Evolutionary conservation across 129 eudicot species (phyloP).

Genomic region (sunflower (Helianthus annuus)): DNA sequence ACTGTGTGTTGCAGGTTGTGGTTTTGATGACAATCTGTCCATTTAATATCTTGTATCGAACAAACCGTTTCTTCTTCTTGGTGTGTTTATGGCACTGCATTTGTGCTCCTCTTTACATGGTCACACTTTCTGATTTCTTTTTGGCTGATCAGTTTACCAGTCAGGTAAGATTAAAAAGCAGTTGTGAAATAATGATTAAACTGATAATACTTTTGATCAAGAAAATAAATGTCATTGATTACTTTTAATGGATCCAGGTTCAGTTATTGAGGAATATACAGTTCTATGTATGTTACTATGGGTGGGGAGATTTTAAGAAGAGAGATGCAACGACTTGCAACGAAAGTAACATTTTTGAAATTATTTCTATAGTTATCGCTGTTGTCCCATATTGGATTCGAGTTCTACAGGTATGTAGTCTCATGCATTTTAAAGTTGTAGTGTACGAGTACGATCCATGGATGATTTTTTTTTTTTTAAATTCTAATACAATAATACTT

Average conservation of each 20-base stretch:
- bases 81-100: slow-evolving; percentile 59
- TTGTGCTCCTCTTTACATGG: slow-evolving; percentile 70
- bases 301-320: slow-evolving; percentile 52
- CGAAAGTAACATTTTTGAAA: slow-evolving; percentile 17
- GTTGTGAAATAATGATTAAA: background rate
- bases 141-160: slow-evolving; percentile 66
- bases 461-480: background rate
- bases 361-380: slow-evolving; percentile 44
- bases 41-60: slow-evolving; percentile 61
- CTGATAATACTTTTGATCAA: background rate
- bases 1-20: no score
- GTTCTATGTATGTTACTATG: slow-evolving; percentile 66
- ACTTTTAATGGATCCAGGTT: slow-evolving; percentile 35
- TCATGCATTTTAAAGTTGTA: no score
- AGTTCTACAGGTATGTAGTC: slow-evolving; percentile 47
- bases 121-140: slow-evolving; percentile 70
- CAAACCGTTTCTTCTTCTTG: slow-evolving; percentile 62
- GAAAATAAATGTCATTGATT: background rate
- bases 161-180: slow-evolving; percentile 44
- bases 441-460: background rate
- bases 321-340: slow-evolving; percentile 43
- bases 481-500: background rate
- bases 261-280: slow-evolving; percentile 57
- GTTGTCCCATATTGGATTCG: slow-evolving; percentile 63
- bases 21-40: slow-evolving; percentile 26